These are phyloP conservation scores for Botrytis fabae DNA, from an alignment of 2,329 filamentous ascomycete genomes.

Conservation along the genomic window DNA sequence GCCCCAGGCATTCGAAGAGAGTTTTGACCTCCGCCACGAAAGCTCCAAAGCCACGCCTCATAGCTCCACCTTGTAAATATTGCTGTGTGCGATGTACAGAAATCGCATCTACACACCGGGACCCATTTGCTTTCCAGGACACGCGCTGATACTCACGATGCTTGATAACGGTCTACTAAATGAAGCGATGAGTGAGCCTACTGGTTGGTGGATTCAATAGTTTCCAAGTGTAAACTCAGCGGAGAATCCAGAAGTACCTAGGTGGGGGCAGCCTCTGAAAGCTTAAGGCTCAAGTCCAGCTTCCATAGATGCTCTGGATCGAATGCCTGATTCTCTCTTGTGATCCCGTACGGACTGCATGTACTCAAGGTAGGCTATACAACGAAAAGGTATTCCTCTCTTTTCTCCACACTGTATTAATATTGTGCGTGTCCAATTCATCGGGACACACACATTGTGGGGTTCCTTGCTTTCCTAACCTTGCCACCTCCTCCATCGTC, in stretches of 20 bases:
- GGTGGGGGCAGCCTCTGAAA: no score
- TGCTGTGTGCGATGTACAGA: no score
- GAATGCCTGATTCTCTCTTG: background rate
- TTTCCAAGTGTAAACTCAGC: no score
- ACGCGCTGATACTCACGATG: no score
- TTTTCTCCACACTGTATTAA: background rate
- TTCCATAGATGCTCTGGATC: no score
- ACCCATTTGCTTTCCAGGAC: no score
- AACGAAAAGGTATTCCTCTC: background rate
- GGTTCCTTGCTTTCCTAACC: background rate
- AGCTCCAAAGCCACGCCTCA: background rate
- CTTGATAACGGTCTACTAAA: no score
- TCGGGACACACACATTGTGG: background rate
- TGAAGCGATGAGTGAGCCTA: no score
- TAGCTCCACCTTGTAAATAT: background rate
- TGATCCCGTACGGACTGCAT: background rate
- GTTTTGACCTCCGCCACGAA: background rate
- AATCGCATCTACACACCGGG: no score
- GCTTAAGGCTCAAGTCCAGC: no score
- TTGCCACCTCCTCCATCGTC: background rate
- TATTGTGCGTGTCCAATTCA: background rate
- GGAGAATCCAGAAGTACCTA: no score
- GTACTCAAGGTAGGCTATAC: background rate
- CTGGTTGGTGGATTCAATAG: no score
- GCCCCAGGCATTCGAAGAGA: background rate